Evolutionary conservation across 495 filamentous ascomycete species (phyloP).

Genomic region (Penicillium bovifimosum): DNA sequence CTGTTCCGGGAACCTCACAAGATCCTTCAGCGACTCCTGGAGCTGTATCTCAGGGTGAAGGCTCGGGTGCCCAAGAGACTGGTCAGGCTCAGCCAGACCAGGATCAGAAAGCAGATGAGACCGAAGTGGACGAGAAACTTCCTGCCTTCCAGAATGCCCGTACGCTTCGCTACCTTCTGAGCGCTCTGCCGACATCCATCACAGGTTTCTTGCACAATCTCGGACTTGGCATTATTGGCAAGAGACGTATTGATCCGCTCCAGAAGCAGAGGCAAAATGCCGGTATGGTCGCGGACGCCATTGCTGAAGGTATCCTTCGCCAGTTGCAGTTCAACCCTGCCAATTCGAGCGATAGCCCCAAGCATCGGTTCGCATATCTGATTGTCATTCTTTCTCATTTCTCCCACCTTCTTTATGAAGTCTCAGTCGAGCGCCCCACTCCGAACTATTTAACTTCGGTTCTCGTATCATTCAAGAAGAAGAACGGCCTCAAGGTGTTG

Average conservation of each 20-base stretch:
- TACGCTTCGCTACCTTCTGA: constrained; percentile 68
- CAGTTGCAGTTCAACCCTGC: constrained; percentile 53
- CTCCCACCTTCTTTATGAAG: constrained; percentile 73
- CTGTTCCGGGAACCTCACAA: constrained; percentile 24
- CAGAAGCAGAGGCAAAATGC: constrained; percentile 64
- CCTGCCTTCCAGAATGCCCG: constrained; percentile 72
- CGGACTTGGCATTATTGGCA: constrained; percentile 70
- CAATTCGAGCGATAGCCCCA: constrained; percentile 35
- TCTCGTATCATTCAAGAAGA: constrained; percentile 77
- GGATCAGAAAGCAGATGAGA: constrained; percentile 33
- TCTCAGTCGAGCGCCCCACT: constrained; percentile 51
- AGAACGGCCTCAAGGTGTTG: constrained; percentile 66
- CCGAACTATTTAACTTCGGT: constrained; percentile 71
- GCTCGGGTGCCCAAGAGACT: constrained; percentile 17
- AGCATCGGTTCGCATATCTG: constrained; percentile 66
- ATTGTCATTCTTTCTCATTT: constrained; percentile 72
- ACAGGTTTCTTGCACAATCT: constrained; percentile 74
- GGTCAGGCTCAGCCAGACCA: constrained; percentile 23
- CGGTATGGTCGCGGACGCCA: constrained; percentile 64
- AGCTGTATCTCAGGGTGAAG: constrained; percentile 15
- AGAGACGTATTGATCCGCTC: constrained; percentile 59
- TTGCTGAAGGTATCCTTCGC: constrained; percentile 64
- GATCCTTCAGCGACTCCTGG: constrained; percentile 9
- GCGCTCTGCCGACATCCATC: constrained; percentile 64
- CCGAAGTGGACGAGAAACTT: constrained; percentile 41